Evolutionary conservation across 2,329 filamentous ascomycete genomes (phyloP), one percentile per base, ranked within the genome.

Genomic region (Nigrospora oryzae): DNA sequence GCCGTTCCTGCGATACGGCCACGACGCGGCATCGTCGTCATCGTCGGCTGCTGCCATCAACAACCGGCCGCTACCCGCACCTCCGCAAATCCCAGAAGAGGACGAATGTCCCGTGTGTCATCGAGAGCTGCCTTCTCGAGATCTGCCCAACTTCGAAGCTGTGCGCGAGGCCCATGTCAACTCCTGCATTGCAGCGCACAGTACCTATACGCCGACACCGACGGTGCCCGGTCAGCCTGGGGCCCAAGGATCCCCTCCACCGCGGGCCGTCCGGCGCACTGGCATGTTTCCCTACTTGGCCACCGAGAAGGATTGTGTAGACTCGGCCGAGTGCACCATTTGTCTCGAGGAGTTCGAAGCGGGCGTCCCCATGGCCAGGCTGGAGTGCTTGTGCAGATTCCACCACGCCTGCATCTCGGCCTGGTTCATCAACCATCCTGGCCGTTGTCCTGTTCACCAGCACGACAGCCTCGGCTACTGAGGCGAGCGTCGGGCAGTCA

Each of bases 91-190:
- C 55, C 69, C 73, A 6, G 86, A 90, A 59, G 86, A 89, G 57
- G 86, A 90, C 57, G 83, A 88, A 55, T 91, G 86, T 49, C 86
- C 86, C 1, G 76, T 90, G 38, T 91, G 86, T 54, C 84, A 86
- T 56, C 65, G 70, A 34, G 84, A 89, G 62, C 70, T 89, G 4
- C 84, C 86, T 1, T 74, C 78, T 2, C 68, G 70, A 15, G 61
- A 60, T 5, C 66, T 82, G 2, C 60, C 71, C 2, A 71, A 81
- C 49, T 77, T 66, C 45, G 77, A 83, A 54, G 51, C 61, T 3
- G 64, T 75, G 12, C 72, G 80, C 31, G 77, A 81, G 53, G 61
- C 67, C 30, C 81, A 84, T 53, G 80, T 84, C 46, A 70, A 66
- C 30, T 59, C 62, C 8, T 84, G 81, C 55, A 79, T 84, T 48